These are phyloP conservation scores for Umbelopsis ramanniana DNA, from an alignment of 192 early-diverging fungal species.

Conservation along the genomic window DNA sequence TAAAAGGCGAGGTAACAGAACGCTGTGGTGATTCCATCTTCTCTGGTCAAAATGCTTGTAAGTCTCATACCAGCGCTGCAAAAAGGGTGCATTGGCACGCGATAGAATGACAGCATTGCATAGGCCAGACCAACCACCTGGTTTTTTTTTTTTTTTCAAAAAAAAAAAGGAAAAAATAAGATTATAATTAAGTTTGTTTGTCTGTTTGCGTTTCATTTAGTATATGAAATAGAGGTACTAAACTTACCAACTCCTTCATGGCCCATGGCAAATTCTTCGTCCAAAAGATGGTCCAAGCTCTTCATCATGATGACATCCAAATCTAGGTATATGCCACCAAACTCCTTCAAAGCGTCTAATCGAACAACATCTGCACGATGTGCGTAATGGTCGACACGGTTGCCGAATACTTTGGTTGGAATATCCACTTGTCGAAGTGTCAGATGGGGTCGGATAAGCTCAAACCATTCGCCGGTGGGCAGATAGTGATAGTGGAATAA, in stretches of 20 bases:
- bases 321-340: constrained; percentile 62
- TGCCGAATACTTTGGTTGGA: constrained; percentile 46
- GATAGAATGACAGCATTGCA: constrained; percentile 55
- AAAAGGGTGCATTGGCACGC: constrained; percentile 46
- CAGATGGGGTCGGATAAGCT: constrained; percentile 34
- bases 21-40: constrained; percentile 51
- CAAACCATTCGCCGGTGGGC: constrained; percentile 46
- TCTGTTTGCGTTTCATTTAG: too few species aligned
- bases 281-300: constrained; percentile 50
- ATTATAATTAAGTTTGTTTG: too few species aligned
- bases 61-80: constrained; percentile 50
- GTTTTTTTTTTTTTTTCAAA: too few species aligned
- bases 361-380: constrained; percentile 56
- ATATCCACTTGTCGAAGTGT: constrained; percentile 39
- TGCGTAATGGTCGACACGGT: constrained; percentile 44
- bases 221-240: neutral
- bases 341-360: constrained; percentile 41
- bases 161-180: neutral
- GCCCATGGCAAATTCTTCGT: constrained; percentile 54
- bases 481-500: constrained; percentile 51
- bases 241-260: constrained; percentile 46
- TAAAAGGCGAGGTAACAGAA: constrained; percentile 44
- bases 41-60: constrained; percentile 48
- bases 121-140: constrained; percentile 46
- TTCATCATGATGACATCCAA: constrained; percentile 52